Base-by-base conservation (phyloP, 148 eudicot genomes). In the Polygonum maritimum region DNA sequence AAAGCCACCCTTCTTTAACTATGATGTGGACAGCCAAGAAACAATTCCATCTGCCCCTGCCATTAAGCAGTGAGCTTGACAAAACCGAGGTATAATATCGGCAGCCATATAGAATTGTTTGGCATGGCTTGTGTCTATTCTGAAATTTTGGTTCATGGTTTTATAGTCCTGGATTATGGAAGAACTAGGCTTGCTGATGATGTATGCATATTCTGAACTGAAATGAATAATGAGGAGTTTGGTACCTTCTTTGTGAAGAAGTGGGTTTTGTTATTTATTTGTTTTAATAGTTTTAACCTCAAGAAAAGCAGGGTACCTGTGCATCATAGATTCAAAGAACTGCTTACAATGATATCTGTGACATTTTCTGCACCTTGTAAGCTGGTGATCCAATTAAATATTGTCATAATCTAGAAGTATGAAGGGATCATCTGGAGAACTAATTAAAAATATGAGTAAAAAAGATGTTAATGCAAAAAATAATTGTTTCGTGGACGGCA, bases 1-100 rank as follows among this genome's bases (percentile, higher is more conserved):
- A 71, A 92, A 89, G 78, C 96, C 98, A 54, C 81, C 92, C 33
- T 83, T 85, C 81, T 85, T 93, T 71, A 77, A 74, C 47, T 49
- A 55, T 33, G 47, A 49, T 18, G 84, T 48, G 74, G 85, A 80
- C 80, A 60, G 60, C 58, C 90, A 83, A 75, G 98, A 91, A 80
- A 67, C 54, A 13, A 91, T 93, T 71, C 98, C 98, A 39, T 63
- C 81, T 13, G 71, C 86, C 67, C 84, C 85, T 7, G 60, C 35
- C 75, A 19, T 35, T 65, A 44, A 79, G 63, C 80, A 60, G 6
- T 19, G 78, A 76, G 71, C 69, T 58, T 77, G 67, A 74, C 55
- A 39, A 78, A 38, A 67, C 62, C 72, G 63, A 72, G 19, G 48
- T 76, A n/a, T 62, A 16, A 31, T 76, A 6, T 35, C 7, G 7